Evolutionary conservation across 495 filamentous ascomycete species (phyloP).

Genomic region (Tuber calosporum): DNA sequence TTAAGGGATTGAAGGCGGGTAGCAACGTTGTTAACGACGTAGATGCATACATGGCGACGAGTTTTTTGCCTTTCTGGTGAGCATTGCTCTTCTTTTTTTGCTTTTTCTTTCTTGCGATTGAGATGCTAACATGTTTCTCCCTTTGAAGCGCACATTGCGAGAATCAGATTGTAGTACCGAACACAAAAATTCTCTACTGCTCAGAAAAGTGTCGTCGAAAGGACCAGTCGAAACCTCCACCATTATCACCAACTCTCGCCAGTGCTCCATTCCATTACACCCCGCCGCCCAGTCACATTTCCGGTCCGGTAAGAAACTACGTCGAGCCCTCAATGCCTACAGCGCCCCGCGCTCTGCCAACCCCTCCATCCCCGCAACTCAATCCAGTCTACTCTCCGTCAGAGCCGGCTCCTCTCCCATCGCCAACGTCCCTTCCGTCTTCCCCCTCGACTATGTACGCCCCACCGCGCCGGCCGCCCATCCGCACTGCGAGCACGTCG

Average conservation of each 20-base stretch:
- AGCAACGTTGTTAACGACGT: constrained; percentile 28
- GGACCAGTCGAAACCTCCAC: constrained; percentile 37
- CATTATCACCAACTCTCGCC: constrained; percentile 17
- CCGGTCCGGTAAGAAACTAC: constrained; percentile 33
- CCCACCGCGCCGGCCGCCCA: constrained; percentile 3
- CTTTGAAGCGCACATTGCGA: constrained; percentile 59
- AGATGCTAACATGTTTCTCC: constrained; percentile 14
- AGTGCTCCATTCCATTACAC: constrained; percentile 14
- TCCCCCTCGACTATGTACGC: not conserved
- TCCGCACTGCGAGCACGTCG: constrained; percentile 6
- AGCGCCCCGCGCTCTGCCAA: constrained; percentile 33
- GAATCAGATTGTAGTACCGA: constrained; percentile 63
- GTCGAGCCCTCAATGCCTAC: constrained; percentile 41
- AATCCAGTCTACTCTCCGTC: constrained; percentile 11
- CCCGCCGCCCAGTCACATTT: constrained; percentile 22
- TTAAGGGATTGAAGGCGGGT: constrained; percentile 28
- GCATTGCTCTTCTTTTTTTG: constrained; percentile 22
- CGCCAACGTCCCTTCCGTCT: constrained; percentile 21
- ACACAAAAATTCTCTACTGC: constrained; percentile 49
- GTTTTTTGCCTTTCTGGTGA: constrained; percentile 42
- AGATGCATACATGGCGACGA: constrained; percentile 41
- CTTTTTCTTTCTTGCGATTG: constrained; percentile 16
- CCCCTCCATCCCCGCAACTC: not conserved
- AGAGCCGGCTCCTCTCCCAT: constrained; percentile 26
- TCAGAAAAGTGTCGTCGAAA: constrained; percentile 41